phyloP scores from a whole-genome alignment of 2,329 filamentous ascomycete genomes.

The Alternaria brassicicola region DNA sequence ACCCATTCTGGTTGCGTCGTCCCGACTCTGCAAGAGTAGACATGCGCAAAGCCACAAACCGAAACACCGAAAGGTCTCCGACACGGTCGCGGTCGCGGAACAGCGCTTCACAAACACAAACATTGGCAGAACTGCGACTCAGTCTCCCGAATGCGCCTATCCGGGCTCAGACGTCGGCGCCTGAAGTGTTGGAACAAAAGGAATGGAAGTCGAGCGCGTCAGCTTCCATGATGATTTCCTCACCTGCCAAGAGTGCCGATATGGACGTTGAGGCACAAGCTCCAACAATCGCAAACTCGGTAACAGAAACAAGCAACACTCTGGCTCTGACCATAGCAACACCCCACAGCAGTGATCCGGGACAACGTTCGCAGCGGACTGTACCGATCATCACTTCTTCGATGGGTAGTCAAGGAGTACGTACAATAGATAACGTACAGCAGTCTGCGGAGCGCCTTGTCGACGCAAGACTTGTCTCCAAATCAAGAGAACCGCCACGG shows the following conservation, averaged over 20 bases:
- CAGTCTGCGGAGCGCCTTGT: constrained; percentile 23
- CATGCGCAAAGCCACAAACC: constrained; percentile 12
- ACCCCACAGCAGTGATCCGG: constrained; percentile 1
- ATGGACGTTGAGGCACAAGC: neutral
- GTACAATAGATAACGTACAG: constrained; percentile 16
- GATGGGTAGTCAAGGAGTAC: neutral
- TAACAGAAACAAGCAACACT: neutral
- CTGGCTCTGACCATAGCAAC: neutral
- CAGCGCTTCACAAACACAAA: constrained; percentile 6
- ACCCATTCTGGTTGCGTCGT: constrained; percentile 35
- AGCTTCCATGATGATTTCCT: constrained; percentile 34
- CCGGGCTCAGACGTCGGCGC: neutral
- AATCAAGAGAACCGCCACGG: neutral
- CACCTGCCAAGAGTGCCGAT: constrained; percentile 4
- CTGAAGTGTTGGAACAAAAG: constrained; percentile 7
- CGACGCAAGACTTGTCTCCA: neutral
- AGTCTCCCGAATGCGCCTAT: constrained; percentile 24
- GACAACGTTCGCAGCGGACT: constrained; percentile 8
- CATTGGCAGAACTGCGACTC: constrained; percentile 18
- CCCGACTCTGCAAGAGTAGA: constrained; percentile 13
- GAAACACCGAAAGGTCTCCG: constrained; percentile 28
- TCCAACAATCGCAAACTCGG: neutral
- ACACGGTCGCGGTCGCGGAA: constrained; percentile 22
- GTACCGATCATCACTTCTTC: constrained; percentile 11
- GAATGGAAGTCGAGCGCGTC: constrained; percentile 30